A percentile compares a stretch with the other conserved stretches of the same genome.
phyloP scores from a whole-genome alignment of 2,329 filamentous ascomycete species.

The Hysterium pulicare region DNA sequence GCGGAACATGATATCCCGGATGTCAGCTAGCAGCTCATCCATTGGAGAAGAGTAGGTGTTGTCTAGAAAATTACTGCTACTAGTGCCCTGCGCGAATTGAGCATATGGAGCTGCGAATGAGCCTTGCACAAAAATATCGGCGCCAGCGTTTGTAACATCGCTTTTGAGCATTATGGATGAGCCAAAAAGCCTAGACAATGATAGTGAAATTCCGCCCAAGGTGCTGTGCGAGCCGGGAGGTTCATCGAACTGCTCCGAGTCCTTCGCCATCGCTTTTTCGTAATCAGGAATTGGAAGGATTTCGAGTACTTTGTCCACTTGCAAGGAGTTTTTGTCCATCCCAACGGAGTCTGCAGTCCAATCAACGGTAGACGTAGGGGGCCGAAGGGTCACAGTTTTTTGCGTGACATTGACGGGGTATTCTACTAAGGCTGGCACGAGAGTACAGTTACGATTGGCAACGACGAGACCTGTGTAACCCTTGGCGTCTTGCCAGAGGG shows the following conservation, averaged over 20 bases:
- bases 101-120: neutral
- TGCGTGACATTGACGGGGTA: neutral
- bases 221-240: neutral
- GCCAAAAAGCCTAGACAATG: neutral
- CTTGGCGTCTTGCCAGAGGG: neutral
- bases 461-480: neutral
- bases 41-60: neutral
- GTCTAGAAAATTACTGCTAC: neutral
- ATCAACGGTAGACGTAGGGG: neutral
- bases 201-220: neutral
- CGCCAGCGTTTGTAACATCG: neutral
- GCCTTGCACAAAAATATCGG: neutral
- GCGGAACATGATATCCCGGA: neutral
- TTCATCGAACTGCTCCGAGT: neutral
- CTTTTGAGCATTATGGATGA: neutral
- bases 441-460: neutral
- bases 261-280: neutral
- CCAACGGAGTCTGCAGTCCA: neutral
- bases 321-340: neutral
- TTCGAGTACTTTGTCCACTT: neutral
- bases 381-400: neutral
- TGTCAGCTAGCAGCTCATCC: neutral
- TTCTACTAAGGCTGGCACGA: neutral
- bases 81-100: neutral
- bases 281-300: neutral